These are phyloP conservation scores for Tylopilus vinaceipallidus DNA, from an alignment of 768 basidiomycete species.

Conservation along the genomic window DNA sequence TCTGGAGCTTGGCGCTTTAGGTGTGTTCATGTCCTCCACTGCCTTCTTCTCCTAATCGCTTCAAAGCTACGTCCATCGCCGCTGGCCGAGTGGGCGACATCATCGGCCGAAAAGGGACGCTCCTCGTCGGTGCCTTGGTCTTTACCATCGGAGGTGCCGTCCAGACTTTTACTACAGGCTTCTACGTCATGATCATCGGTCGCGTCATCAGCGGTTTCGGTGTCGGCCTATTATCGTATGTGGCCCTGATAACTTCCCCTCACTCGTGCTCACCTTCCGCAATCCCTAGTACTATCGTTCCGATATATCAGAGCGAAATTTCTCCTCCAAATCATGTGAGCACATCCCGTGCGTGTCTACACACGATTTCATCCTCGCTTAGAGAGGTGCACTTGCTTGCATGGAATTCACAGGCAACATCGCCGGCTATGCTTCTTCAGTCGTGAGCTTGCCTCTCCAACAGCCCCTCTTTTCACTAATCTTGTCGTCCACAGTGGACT, in stretches of 20 bases:
- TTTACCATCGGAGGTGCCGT: constrained; percentile 86
- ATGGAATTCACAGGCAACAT: constrained; percentile 96
- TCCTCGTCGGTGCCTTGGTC: constrained; percentile 78
- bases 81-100: constrained; percentile 87
- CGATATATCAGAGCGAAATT: constrained; percentile 94
- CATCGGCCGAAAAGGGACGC: constrained; percentile 80
- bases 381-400: constrained; percentile 90
- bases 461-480: background rate
- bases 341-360: background rate
- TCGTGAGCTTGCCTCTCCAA: constrained; percentile 50
- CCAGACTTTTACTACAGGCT: constrained; percentile 81
- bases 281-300: constrained; percentile 76
- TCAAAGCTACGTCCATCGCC: constrained; percentile 79
- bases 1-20: constrained; percentile 87
- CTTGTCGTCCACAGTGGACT: constrained; percentile 60
- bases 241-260: constrained; percentile 9
- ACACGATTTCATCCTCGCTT: constrained; percentile 4
- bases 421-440: constrained; percentile 84
- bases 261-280: constrained; percentile 4
- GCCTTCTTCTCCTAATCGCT: background rate
- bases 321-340: constrained; percentile 87
- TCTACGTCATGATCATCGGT: constrained; percentile 78
- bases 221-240: constrained; percentile 85
- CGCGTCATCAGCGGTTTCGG: constrained; percentile 84
- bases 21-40: constrained; percentile 41